Evolutionary conservation across 768 basidiomycete genomes (phyloP).

Genomic region (Cyclocybe aegerita): DNA sequence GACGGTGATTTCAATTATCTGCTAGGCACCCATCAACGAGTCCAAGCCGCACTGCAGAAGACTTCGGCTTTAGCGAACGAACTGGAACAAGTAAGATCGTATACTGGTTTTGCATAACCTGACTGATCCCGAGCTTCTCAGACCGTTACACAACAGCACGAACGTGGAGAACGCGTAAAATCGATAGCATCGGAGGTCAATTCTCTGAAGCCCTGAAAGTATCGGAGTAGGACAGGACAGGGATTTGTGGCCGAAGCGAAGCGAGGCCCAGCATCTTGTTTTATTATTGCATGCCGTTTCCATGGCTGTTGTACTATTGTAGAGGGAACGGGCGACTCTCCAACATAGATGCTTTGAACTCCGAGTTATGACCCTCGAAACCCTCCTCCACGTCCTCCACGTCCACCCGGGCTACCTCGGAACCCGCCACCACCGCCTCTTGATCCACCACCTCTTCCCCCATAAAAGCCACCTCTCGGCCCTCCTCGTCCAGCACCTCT

Average conservation of each 20-base stretch:
- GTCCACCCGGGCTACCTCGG: slow-evolving; percentile 27
- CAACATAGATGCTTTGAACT: too few relatives aligned
- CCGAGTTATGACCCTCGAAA: slow-evolving; percentile 46
- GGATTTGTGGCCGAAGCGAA: too few relatives aligned
- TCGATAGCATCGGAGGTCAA: slow-evolving; percentile 50
- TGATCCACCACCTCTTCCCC: slow-evolving; percentile 41
- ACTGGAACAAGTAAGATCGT: slow-evolving; percentile 48
- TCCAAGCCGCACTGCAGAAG: slow-evolving; percentile 31
- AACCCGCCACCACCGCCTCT: slow-evolving; percentile 38
- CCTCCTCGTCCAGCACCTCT: slow-evolving; percentile 39
- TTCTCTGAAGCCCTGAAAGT: slow-evolving; percentile 41
- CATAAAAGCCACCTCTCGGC: slow-evolving; percentile 30
- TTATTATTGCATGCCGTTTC: too few relatives aligned
- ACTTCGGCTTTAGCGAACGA: slow-evolving; percentile 43
- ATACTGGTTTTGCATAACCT: neutral
- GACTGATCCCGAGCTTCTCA: neutral
- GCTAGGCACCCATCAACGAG: slow-evolving; percentile 9
- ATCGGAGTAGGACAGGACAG: too few relatives aligned
- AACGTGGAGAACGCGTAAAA: slow-evolving; percentile 48
- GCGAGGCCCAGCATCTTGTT: too few relatives aligned
- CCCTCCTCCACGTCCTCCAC: slow-evolving; percentile 27
- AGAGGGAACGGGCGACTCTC: too few relatives aligned
- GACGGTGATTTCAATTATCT: neutral
- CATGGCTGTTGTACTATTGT: too few relatives aligned
- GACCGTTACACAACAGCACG: slow-evolving; percentile 35